Percentiles rank a stretch among this genome's conserved stretches.
phyloP scores from a whole-genome alignment of 2,329 filamentous ascomycete species.

The Juglanconis sp. region DNA sequence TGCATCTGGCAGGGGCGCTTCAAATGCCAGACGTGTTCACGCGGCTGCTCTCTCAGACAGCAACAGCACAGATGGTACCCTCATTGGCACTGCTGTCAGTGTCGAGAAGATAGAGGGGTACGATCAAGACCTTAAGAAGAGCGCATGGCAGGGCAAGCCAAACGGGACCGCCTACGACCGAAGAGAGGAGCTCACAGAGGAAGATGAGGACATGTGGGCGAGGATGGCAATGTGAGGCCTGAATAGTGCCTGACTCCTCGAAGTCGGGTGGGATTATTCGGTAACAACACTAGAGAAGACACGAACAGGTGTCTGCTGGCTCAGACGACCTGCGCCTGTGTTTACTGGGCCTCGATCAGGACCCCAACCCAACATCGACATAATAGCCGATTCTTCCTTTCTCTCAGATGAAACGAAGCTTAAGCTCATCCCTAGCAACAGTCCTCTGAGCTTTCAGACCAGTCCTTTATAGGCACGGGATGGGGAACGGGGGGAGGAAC shows the following conservation, averaged over 20 bases:
- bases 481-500: too few species aligned
- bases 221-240: slow-evolving; percentile 6
- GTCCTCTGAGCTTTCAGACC: too few species aligned
- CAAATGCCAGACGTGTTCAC: background rate
- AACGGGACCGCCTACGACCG: slow-evolving; percentile 10
- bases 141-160: slow-evolving; percentile 4
- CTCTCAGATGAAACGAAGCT: too few species aligned
- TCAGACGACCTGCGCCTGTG: too few species aligned
- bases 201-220: slow-evolving; percentile 14
- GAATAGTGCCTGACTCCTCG: background rate
- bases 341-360: too few species aligned
- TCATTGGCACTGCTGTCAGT: background rate
- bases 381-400: too few species aligned
- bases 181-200: slow-evolving; percentile 7
- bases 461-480: too few species aligned
- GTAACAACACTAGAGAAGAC: too few species aligned
- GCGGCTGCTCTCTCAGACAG: background rate
- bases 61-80: background rate
- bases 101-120: background rate
- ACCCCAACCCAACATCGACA: too few species aligned
- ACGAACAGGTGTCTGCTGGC: too few species aligned
- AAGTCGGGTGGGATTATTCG: background rate
- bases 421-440: too few species aligned
- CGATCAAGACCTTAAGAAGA: background rate
- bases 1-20: background rate